Percentiles rank a stretch among this genome's conserved stretches.
Conservation (phyloP, 2,329 filamentous ascomycete species). For the Acephala macrosclerotiorum region DNA sequence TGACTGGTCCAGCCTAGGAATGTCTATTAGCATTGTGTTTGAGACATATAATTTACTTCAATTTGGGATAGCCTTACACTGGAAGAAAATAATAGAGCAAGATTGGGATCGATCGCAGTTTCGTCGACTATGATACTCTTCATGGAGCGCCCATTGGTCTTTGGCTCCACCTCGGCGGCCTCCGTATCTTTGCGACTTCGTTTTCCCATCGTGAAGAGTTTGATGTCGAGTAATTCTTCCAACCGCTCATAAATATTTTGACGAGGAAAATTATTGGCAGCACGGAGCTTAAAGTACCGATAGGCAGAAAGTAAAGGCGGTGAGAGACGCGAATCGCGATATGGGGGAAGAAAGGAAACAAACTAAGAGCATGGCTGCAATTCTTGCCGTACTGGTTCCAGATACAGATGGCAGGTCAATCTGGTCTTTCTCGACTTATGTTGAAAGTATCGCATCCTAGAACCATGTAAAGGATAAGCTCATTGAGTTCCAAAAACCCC, state of each 20-base stretch:
- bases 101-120: constrained; percentile 70
- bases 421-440: not conserved
- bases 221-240: constrained; percentile 4
- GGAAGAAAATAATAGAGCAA: constrained; percentile 74
- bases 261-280: too few relatives aligned
- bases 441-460: not conserved
- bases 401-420: not conserved
- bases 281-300: too few relatives aligned
- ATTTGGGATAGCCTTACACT: constrained; percentile 64
- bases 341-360: not conserved
- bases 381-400: not conserved
- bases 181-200: constrained; percentile 38
- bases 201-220: constrained; percentile 41
- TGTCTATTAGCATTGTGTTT: constrained; percentile 16
- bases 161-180: constrained; percentile 30
- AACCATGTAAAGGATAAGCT: not conserved
- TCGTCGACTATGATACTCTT: constrained; percentile 43
- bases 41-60: constrained; percentile 9
- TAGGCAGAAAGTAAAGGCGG: too few relatives aligned
- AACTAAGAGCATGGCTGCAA: not conserved
- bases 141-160: constrained; percentile 33
- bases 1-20: constrained; percentile 46
- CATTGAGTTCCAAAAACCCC: not conserved
- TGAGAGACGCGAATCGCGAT: too few relatives aligned
- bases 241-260: not conserved